Evolutionary conservation across 257 asterid genomes (phyloP), one percentile per base, ranked within the genome.

Genomic region (Solanum raphanifolium): DNA sequence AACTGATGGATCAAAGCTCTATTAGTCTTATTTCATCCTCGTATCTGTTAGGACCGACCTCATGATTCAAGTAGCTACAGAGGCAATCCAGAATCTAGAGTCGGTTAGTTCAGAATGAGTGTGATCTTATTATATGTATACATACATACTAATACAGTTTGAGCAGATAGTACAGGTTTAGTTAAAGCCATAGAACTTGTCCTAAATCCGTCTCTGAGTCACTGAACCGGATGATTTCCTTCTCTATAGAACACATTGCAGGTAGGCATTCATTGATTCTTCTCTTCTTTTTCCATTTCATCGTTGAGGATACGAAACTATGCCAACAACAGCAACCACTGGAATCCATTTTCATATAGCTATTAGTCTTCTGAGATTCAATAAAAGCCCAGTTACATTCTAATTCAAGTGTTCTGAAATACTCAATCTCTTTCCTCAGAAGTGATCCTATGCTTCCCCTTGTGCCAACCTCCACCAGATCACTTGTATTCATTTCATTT

Each of bases 361-460:
- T 86, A 71, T 20, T 86, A 75, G 58, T 81, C 69, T 89, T 88
- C 83, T 92, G 92, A 66, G 92, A 41, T 39, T 83, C 88, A 79
- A 62, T 27, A 76, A 88, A 86, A 73, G 62, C 89, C 74, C 89
- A 91, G 5, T 46, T 60, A 79, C 79, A 85, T 36, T 89, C 96
- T n/a, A 89, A 4, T 68, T 95, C 96, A 20, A 88, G 60, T 87
- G 90, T 92, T 62, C 87, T 91, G 90, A 96, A 96, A 90, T 90
- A 93, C 84, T 95, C 99, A 9, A 94, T 96, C 92, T 96, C 98
- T 93, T 91, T 92, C 93, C 90, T 89, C 23, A 91, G 94, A n/a
- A 96, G 99, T 38, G 99, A 95, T 90, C 98, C 99, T 48, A 96
- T 91, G 13, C 97, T 94, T 58, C 99, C 99, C 13, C 94, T 92